These are phyloP conservation scores for Emericellopsis atlantica DNA, from an alignment of 2,329 filamentous ascomycete species.

Conservation along the genomic window DNA sequence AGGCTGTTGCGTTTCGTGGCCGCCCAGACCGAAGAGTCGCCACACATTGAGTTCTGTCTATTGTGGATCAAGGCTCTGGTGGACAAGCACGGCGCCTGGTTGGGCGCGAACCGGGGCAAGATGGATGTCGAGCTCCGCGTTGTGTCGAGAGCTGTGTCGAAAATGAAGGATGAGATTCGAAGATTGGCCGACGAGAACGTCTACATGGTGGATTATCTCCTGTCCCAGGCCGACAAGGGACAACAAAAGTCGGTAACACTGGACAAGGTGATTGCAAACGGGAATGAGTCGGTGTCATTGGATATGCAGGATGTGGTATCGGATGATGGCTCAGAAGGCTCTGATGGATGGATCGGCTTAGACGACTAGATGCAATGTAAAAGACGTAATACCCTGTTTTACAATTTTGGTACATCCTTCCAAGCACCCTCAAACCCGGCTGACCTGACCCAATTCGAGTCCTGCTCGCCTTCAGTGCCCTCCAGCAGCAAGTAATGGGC, in stretches of 20 bases:
- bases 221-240: conserved; percentile 31
- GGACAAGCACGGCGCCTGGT: conserved; percentile 70
- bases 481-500: conserved; percentile 51
- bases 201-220: conserved; percentile 77
- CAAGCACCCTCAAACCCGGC: conserved; percentile 56
- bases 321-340: conserved; percentile 22
- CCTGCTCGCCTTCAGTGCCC: conserved; percentile 36
- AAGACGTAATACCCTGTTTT: background rate
- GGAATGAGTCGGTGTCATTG: conserved; percentile 7
- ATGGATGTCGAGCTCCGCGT: conserved; percentile 76
- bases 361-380: conserved; percentile 17
- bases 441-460: conserved; percentile 45
- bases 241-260: background rate
- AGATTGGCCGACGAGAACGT: conserved; percentile 77
- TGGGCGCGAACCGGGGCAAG: conserved; percentile 68
- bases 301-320: conserved; percentile 13
- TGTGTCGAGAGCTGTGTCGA: conserved; percentile 66
- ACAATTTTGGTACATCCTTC: conserved; percentile 26
- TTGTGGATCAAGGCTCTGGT: conserved; percentile 81
- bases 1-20: conserved; percentile 80
- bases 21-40: conserved; percentile 75
- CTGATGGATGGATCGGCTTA: conserved; percentile 34
- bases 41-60: conserved; percentile 89
- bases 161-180: conserved; percentile 73
- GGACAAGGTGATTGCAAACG: too few relatives aligned